Conservation (phyloP, 306 rosid species). For the Medicago truncatula region DNA sequence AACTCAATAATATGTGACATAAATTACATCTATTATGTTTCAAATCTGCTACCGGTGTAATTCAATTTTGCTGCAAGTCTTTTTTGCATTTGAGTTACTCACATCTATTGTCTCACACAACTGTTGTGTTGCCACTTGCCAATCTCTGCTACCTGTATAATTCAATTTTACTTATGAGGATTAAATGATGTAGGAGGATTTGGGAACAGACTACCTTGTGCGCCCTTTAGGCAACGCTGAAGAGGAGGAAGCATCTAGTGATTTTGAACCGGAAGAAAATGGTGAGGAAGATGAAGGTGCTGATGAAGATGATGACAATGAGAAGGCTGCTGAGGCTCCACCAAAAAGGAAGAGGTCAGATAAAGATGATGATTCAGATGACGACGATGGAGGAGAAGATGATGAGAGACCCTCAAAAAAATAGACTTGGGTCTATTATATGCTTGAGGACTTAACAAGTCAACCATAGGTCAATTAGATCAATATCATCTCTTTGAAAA, state of each 20-base stretch:
- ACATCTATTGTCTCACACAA: too few species aligned
- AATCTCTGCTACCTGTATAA: neutral
- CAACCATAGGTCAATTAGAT: constrained; percentile 54
- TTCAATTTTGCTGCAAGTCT: too few species aligned
- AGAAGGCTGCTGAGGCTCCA: constrained; percentile 67
- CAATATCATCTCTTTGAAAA: constrained; percentile 43
- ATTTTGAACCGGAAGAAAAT: constrained; percentile 83
- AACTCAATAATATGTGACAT: neutral
- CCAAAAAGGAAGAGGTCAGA: constrained; percentile 83
- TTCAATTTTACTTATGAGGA: constrained; percentile 25
- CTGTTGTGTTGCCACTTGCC: too few species aligned
- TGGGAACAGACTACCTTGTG: constrained; percentile 84
- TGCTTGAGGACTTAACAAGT: constrained; percentile 47
- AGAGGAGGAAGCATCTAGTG: constrained; percentile 88
- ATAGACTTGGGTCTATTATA: constrained; percentile 55
- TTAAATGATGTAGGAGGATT: constrained; percentile 56
- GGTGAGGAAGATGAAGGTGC: constrained; percentile 64
- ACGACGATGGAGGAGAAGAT: constrained; percentile 71
- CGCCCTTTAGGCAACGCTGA: constrained; percentile 75
- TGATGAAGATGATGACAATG: constrained; percentile 51
- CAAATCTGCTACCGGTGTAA: too few species aligned
- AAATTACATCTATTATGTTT: too few species aligned
- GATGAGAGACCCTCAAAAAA: constrained; percentile 90
- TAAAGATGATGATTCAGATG: constrained; percentile 73
- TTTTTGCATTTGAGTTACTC: too few species aligned